phyloP scores from a whole-genome alignment of 1,139 yeast species.

The Nakaseomyces nivariensis region DNA sequence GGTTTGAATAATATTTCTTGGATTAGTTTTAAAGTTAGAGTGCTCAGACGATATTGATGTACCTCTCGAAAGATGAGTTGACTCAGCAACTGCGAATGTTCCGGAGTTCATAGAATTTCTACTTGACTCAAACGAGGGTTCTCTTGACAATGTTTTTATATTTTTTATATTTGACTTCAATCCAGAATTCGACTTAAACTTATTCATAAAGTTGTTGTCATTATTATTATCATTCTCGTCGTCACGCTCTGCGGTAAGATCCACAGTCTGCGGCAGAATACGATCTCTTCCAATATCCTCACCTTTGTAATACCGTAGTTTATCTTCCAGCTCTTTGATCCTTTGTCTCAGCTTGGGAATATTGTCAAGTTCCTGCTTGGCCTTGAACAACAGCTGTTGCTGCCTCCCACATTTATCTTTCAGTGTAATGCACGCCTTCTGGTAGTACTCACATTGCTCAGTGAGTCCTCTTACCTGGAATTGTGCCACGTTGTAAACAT shows the following conservation, averaged over 20 bases:
- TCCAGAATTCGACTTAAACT: slow-evolving; percentile 13
- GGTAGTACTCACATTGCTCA: slow-evolving; percentile 19
- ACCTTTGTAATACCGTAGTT: slow-evolving; percentile 1
- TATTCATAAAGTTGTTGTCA: slow-evolving; percentile 11
- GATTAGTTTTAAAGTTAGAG: neutral
- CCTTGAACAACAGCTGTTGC: slow-evolving; percentile 18
- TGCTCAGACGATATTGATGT: neutral
- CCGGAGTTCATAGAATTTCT: neutral
- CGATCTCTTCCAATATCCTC: neutral
- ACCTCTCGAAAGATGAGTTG: slow-evolving; percentile 6
- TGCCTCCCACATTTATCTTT: slow-evolving; percentile 21
- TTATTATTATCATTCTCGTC: slow-evolving; percentile 4
- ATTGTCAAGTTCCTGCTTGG: slow-evolving; percentile 19
- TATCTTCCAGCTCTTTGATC: slow-evolving; percentile 12
- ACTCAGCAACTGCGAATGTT: slow-evolving; percentile 8
- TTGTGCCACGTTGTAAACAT: slow-evolving; percentile 17
- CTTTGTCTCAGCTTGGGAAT: slow-evolving; percentile 13
- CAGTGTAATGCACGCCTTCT: slow-evolving; percentile 14
- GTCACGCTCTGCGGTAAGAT: slow-evolving; percentile 17
- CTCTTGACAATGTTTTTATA: neutral
- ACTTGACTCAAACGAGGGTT: neutral
- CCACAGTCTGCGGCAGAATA: slow-evolving; percentile 19
- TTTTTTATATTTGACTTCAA: slow-evolving; percentile 6
- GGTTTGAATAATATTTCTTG: neutral
- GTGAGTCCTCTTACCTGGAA: slow-evolving; percentile 18